Evolutionary conservation across 768 basidiomycete genomes (phyloP).

Genomic region (Lactifluus subvellereus): DNA sequence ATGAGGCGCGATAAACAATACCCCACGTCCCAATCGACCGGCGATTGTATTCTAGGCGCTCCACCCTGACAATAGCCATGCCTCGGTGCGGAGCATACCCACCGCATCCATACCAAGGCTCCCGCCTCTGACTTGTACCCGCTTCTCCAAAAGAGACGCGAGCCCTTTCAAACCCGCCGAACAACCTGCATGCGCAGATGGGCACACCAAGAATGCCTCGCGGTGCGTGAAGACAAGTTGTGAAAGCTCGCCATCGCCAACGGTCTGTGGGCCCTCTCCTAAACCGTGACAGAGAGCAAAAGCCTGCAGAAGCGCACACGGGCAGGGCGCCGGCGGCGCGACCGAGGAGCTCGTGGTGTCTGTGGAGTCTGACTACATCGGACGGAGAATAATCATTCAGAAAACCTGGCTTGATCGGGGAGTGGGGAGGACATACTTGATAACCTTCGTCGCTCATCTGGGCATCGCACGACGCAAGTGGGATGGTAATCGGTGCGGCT

Average conservation of each 20-base stretch:
- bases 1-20: conserved; percentile 7
- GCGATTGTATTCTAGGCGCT: not conserved
- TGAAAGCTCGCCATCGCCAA: conserved; percentile 14
- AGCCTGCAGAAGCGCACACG: conserved; percentile 15
- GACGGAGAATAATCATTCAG: not conserved
- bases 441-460: conserved; percentile 16
- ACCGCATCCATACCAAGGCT: conserved; percentile 7
- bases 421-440: not conserved
- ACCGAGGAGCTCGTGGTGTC: not conserved
- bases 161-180: conserved; percentile 13
- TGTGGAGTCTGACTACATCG: conserved; percentile 15
- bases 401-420: not conserved
- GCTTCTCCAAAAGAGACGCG: conserved; percentile 10
- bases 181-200: conserved; percentile 15
- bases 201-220: conserved; percentile 15
- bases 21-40: not conserved
- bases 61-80: conserved; percentile 17
- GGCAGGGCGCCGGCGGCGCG: not conserved
- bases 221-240: conserved; percentile 17
- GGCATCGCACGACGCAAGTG: not conserved
- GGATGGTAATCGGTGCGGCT: not conserved
- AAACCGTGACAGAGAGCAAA: conserved; percentile 6
- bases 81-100: conserved; percentile 17
- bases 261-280: not conserved
- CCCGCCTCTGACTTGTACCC: not conserved